Evolutionary conservation across 1,284 basidiomycete genomes (phyloP), one percentile per base, ranked within the genome.

Genomic region (Cutaneotrichosporon mucoides): DNA sequence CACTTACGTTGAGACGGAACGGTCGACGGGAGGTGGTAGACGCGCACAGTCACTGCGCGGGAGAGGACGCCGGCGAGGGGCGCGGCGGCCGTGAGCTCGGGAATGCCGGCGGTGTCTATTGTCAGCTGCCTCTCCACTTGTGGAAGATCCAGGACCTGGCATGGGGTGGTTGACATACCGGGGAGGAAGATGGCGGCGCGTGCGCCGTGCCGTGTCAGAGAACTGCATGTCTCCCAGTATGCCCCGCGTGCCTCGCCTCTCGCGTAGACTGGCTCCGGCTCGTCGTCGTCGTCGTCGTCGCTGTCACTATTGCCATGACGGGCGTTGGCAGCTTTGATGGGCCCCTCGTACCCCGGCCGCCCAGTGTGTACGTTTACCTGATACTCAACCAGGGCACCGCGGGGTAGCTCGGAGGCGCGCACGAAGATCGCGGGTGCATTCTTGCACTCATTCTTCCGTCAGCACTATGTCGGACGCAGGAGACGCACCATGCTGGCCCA

Each of bases 371-470:
- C 59, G 24, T 77, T 75, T n/a, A 79, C 71, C 67, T 83, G 82
- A 68, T 78, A 82, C 66, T 83, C 82, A 11, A 82, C 73, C 47
- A 77, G 64, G 2, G 91, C 92, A 53, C 81, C 83, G 67, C 88
- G 89, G 0, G 93, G 93, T 10, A 97, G 79, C 50, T 84, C 82
- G 47, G 84, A 83, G 1, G 92, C 86, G 8, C 82, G 83, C 0
- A 88, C 76, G 67, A 89, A 88, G 7, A 92, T 70, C 0, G 84
- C 82, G 5, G 88, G 86, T 2, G 69, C 64, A 64, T 64, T 42
- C 10, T 36, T 13, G 45, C 62, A 72, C 8, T 52, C 67, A 45
- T 70, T 69, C 73, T 73, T 57, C 3, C 7, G 51, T 61, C 43
- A 53, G 57, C 38, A 9, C 9, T 40, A 40, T 12, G 38, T 40